Base-by-base conservation (phyloP, 1,139 yeast species). In the Pichia sp. region DNA sequence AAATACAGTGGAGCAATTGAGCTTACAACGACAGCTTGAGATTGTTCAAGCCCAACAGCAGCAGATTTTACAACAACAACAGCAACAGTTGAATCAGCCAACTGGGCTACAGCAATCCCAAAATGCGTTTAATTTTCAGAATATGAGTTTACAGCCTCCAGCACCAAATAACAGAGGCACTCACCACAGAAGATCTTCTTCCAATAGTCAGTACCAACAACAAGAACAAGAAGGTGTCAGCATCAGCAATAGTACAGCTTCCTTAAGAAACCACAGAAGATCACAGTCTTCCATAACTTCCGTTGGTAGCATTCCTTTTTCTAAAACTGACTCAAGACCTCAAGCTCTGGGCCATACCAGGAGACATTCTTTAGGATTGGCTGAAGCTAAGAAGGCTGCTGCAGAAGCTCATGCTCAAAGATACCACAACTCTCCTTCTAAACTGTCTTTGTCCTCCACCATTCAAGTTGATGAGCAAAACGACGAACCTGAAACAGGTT, bases 351-450 rank as follows among this genome's bases (percentile, higher is more conserved):
- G 97, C 43, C 99, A 93, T 67, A 76, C 79, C 51, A 83, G 99
- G 72, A 82, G 99, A 70, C 99, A 93, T 67, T 90, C 97, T 0
- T 74, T 93, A 59, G 98, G 96, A 1, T 76, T 93, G 57, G 86
- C 86, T 56, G 99, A 93, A 70, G 99, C 99, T n/a, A 92, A 89
- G 64, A 85, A 87, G 63, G 98, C 98, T 4, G 99, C 99, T 15
- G 97, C 97, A 8, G 83, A 82, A 64, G 92, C 90, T 51, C 96
- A 90, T 70, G 84, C 86, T 3, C 76, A 81, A 69, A 72, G 83
- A 67, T 72, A 75, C 5, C 44, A 38, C 11, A 71, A 79, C 50
- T 69, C 72, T 8, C 72, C 71, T 23, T 62, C 70, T 10, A 64
- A 79, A 52, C 61, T 75, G 19, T 57, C 65, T 2, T 40, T 58